Evolutionary conservation across 192 early-diverging fungal genomes (phyloP).

Genomic region (Dissophora ornata): DNA sequence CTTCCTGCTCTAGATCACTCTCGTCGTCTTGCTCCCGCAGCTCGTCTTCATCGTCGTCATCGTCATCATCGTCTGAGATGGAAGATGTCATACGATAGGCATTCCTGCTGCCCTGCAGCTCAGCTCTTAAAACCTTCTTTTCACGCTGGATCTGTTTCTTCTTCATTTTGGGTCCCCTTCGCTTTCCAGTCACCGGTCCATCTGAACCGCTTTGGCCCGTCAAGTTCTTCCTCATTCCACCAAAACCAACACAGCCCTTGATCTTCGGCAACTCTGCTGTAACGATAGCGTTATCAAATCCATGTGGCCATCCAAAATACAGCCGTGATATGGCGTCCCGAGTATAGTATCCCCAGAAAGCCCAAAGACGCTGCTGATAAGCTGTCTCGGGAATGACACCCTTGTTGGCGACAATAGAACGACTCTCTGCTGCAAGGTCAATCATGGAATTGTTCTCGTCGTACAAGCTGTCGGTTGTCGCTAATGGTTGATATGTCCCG

Average conservation of each 20-base stretch:
- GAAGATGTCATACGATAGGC: slow-evolving; percentile 11
- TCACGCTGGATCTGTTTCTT: slow-evolving; percentile 1
- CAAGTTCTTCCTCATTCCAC: slow-evolving; percentile 22
- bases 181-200: slow-evolving; percentile 26
- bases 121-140: slow-evolving; percentile 13
- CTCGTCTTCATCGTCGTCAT: slow-evolving; percentile 9
- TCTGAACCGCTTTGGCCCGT: background rate
- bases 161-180: slow-evolving; percentile 16
- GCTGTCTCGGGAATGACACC: slow-evolving; percentile 36
- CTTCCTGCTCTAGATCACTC: slow-evolving; percentile 28
- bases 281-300: slow-evolving; percentile 21
- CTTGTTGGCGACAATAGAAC: slow-evolving; percentile 14
- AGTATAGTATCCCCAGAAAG: slow-evolving; percentile 35
- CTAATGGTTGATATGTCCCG: slow-evolving; percentile 17
- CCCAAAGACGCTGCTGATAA: slow-evolving; percentile 43
- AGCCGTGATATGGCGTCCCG: slow-evolving; percentile 39
- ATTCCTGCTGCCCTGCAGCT: background rate
- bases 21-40: slow-evolving; percentile 13
- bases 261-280: slow-evolving; percentile 36
- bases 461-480: background rate
- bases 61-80: slow-evolving; percentile 24
- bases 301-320: slow-evolving; percentile 50
- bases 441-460: slow-evolving; percentile 6
- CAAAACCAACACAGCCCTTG: slow-evolving; percentile 35
- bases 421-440: slow-evolving; percentile 24